Base-by-base conservation (phyloP, 495 filamentous ascomycete species). In the Penicillium mononematosum region DNA sequence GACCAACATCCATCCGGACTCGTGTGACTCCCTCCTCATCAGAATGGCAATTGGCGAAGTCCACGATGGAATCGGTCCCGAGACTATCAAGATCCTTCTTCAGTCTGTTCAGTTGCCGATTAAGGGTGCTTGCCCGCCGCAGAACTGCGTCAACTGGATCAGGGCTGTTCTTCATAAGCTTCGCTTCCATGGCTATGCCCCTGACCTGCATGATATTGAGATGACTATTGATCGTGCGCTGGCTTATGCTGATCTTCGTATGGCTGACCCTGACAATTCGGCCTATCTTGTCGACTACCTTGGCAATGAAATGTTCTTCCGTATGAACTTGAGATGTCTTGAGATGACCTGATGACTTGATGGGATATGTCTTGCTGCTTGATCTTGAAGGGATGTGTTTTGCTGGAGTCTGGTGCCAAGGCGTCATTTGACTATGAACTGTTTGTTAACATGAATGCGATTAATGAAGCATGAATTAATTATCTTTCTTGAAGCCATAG, bases 111-210 rank as follows among this genome's bases (percentile, higher is more conserved):
- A 24, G 19, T 2, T 56, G 22, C 54, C 54, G 4, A 25, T 49
- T 32, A 43, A 41, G 45, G 36, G 36, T 12, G 36, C 34, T n/a
- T 11, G 2, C n/a, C 54, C 54, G n/a, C 7, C 17, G 3, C 54
- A 56, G 12, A 56, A 43, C 20, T 56, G 54, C n/a, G 54, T 56
- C 1, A 41, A 14, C 24, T 56, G 54, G 54, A 44, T 34, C 10
- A 27, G 17, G 27, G 22, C 34, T n/a, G 54, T 27, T 20, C 16
- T 56, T 11, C 17, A 20, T 12, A 38, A 38, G 32, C 32, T 55
- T 3, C 14, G 44, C 7, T 11, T 19, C 11, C 24, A 38, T 55
- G 53, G 53, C 2, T 36, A 46, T 38, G 53, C 53, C 9, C 6
- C 22, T 0, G 19, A 27, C 14, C 4, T 55, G 22, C 6, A 12